Conservation (phyloP, 768 basidiomycete species). For the Gelatoporia subvermispora region DNA sequence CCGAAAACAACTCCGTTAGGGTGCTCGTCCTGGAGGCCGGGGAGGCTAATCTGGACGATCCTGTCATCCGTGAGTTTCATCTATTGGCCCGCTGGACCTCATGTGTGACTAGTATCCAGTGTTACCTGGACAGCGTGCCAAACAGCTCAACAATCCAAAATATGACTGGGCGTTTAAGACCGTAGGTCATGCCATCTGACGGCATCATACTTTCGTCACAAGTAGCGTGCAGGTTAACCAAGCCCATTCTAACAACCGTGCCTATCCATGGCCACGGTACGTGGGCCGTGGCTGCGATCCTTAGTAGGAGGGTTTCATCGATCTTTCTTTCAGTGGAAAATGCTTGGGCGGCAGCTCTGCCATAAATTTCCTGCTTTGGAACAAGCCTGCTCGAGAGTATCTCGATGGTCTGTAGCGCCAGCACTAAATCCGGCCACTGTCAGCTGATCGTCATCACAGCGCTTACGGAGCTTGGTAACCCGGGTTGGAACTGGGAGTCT, state of each 20-base stretch:
- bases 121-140: neutral
- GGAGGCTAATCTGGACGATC: constrained; percentile 5
- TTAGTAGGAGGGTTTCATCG: neutral
- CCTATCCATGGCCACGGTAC: constrained; percentile 4
- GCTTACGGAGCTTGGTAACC: constrained; percentile 44
- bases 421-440: neutral
- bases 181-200: constrained; percentile 2
- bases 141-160: constrained; percentile 7
- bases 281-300: neutral
- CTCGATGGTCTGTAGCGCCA: constrained; percentile 19
- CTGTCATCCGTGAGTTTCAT: constrained; percentile 2
- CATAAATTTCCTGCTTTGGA: constrained; percentile 36
- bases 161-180: constrained; percentile 13
- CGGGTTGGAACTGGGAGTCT: constrained; percentile 48
- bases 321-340: constrained; percentile 15
- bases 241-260: neutral
- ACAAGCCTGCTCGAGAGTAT: constrained; percentile 21
- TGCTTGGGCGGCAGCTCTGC: constrained; percentile 36
- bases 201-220: neutral
- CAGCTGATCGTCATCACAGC: neutral
- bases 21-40: constrained; percentile 34
- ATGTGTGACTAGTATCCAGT: neutral
- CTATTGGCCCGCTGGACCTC: neutral
- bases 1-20: constrained; percentile 27
- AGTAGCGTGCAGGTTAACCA: constrained; percentile 2